Conservation (phyloP, 305 asterid genomes). For the Solanum chacoense region DNA sequence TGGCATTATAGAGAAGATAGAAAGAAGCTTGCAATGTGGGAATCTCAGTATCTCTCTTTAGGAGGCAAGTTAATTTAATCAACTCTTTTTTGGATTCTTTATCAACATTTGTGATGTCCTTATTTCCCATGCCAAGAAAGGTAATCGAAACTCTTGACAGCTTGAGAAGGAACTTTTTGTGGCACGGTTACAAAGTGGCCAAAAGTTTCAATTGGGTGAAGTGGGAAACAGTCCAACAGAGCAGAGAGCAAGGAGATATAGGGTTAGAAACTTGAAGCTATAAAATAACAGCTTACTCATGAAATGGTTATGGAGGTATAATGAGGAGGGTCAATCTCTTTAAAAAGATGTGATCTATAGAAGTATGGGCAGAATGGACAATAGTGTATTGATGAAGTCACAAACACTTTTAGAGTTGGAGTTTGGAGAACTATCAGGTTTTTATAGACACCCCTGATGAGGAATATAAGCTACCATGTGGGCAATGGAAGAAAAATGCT, state of each 20-base stretch:
- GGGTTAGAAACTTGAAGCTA: background rate
- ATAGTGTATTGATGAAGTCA: background rate
- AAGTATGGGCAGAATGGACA: background rate
- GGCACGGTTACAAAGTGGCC: background rate
- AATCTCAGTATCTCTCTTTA: background rate
- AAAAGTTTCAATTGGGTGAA: background rate
- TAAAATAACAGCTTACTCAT: background rate
- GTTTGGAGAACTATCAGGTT: background rate
- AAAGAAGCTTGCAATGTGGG: background rate
- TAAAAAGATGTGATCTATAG: background rate
- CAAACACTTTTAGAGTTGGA: background rate
- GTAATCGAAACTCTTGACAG: background rate
- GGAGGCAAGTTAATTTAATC: background rate
- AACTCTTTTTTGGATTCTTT: background rate
- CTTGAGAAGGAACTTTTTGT: background rate
- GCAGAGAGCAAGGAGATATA: background rate
- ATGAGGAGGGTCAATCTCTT: background rate
- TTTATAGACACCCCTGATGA: background rate
- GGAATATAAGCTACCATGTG: background rate
- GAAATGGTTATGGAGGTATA: background rate
- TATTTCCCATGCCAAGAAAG: background rate
- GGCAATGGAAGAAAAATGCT: background rate
- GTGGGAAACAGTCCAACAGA: background rate
- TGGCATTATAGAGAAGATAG: background rate
- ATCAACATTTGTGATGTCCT: background rate